Conservation (phyloP, 768 basidiomycete species). For the Coprinellus micaceus region DNA sequence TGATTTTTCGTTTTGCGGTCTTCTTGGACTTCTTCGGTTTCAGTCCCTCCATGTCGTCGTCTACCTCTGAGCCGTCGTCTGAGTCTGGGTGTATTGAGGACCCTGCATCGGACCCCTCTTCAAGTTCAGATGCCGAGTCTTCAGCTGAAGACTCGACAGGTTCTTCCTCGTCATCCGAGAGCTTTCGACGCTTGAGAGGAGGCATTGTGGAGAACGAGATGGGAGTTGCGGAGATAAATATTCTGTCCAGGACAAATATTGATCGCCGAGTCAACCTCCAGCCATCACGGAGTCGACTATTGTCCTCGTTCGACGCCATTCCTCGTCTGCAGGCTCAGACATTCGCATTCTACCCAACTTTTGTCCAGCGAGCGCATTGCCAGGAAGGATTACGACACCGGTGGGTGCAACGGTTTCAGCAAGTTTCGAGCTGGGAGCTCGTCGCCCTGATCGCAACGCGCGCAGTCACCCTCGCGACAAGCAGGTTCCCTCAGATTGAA, state of each 20-base stretch:
- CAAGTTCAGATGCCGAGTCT: slow-evolving; percentile 1
- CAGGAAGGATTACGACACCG: background rate
- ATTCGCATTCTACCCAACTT: background rate
- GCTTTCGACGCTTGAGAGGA: slow-evolving; percentile 51
- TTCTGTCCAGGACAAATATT: slow-evolving; percentile 2
- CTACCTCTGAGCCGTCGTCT: slow-evolving; percentile 17
- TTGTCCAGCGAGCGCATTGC: background rate
- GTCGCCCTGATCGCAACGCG: background rate
- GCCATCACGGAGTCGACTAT: slow-evolving; percentile 6
- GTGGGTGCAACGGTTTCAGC: background rate
- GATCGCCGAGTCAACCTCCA: slow-evolving; percentile 9
- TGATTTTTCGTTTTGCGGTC: slow-evolving; percentile 77
- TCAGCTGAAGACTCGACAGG: background rate
- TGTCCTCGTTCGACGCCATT: background rate
- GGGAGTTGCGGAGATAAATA: slow-evolving; percentile 10
- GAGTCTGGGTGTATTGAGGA: slow-evolving; percentile 19
- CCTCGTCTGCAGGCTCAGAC: slow-evolving; percentile 3
- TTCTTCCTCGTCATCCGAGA: slow-evolving; percentile 25
- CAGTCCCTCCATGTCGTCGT: slow-evolving; percentile 58
- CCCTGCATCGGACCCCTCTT: slow-evolving; percentile 19
- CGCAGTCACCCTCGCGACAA: background rate
- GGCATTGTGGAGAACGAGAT: slow-evolving; percentile 35
- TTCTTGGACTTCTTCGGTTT: slow-evolving; percentile 67
- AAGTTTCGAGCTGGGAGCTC: background rate
- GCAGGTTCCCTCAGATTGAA: background rate